phyloP scores from a whole-genome alignment of 805 yeast species.

The Wickerhamiella dianesei region DNA sequence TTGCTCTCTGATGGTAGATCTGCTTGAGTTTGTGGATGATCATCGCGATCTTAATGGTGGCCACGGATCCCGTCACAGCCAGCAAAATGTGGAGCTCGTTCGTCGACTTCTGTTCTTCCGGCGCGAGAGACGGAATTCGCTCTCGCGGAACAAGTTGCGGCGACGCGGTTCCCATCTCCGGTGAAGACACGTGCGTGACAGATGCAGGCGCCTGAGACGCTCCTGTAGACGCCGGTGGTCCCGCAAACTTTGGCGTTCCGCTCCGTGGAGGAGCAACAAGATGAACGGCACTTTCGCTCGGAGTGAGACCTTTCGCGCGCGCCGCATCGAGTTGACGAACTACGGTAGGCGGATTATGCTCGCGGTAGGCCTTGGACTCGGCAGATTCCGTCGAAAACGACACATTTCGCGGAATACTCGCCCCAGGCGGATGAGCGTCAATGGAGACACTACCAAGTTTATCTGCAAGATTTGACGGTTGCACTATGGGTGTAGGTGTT shows the following conservation, averaged over 20 bases:
- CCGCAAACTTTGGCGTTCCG: background rate
- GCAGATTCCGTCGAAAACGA: slow-evolving; percentile 15
- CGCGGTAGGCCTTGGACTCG: slow-evolving; percentile 19
- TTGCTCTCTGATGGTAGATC: slow-evolving; percentile 55
- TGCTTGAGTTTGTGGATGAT: slow-evolving; percentile 79
- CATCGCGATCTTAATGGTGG: slow-evolving; percentile 83
- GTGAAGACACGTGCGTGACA: background rate
- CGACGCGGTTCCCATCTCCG: background rate
- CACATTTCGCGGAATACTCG: slow-evolving; percentile 10
- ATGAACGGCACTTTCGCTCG: background rate
- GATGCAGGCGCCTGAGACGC: background rate
- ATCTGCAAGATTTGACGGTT: background rate
- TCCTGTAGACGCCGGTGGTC: slow-evolving; percentile 3
- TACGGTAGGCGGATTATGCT: slow-evolving; percentile 21
- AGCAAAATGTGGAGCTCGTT: slow-evolving; percentile 75
- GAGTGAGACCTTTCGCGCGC: slow-evolving; percentile 13
- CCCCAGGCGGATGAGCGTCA: background rate
- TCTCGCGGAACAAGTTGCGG: background rate
- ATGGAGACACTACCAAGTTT: background rate
- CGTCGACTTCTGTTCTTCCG: slow-evolving; percentile 24
- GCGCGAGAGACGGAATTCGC: background rate
- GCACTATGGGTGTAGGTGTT: background rate
- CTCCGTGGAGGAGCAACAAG: background rate
- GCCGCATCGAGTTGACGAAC: slow-evolving; percentile 18
- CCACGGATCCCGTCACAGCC: slow-evolving; percentile 94